Base-by-base conservation (phyloP, 805 yeast genomes). In the Ogataea degrootiae region DNA sequence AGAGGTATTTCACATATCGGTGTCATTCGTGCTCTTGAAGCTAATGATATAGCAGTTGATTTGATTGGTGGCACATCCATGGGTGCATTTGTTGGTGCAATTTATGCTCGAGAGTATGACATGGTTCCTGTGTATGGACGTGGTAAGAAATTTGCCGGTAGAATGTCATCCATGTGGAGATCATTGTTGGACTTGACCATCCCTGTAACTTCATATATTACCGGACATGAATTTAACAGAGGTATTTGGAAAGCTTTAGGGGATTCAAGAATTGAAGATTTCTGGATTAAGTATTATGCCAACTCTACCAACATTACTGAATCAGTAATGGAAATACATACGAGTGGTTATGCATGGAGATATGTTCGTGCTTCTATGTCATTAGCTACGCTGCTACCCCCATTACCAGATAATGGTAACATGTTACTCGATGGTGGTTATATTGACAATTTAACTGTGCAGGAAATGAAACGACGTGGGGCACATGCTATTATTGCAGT, bases 191-290 rank as follows among this genome's bases (percentile, higher is more conserved):
- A 92, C 63, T 67, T 94, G 57, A 92, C 99, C 0, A 86, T 91
- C 65, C 99, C 99, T 0, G 83, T 88, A 1, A 90, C 97, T 0
- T 85, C 97, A 0, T 92, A 95, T 62, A 87, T 96, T 11, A 94
- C 99, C 1, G 99, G 99, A 0, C 96, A 94, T 66, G 98, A 90
- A 65, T 92, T 92, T 67, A 92, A 92, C 65, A 74, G 98, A 55
- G 98, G 99, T 43, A 80, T 92, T n/a, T 94, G 97, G 97, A 92
- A 94, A 65, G 80, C 88, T 0, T 87, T 92, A 69, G 97, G 98
- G 0, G 92, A 88, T 53, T 77, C 83, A 14, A 83, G 96, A 58
- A 89, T 92, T 54, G 99, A 92, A 63, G 99, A 92, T 62, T 92
- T 92, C 64, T 92, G 99, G 99, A 76, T 92, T 50, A 82, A 77